These are phyloP conservation scores for Akanthomyces uredinophilus DNA, from an alignment of 2,329 filamentous ascomycete species.

Conservation along the genomic window DNA sequence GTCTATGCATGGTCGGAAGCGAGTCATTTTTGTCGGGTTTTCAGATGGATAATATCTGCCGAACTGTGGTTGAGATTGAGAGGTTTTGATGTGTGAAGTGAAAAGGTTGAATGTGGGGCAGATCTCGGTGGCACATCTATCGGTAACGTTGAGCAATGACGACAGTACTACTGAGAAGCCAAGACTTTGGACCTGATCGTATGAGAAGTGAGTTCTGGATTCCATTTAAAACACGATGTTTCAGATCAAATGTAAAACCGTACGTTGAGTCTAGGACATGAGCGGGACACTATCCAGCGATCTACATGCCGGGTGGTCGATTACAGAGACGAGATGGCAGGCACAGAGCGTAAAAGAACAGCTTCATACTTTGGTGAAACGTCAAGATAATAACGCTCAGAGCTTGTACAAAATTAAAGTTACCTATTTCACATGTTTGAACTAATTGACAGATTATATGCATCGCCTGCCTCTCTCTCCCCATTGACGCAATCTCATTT, in stretches of 20 bases:
- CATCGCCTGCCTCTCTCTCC: not conserved
- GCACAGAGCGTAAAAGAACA: no score
- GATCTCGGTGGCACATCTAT: not conserved
- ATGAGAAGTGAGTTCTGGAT: not conserved
- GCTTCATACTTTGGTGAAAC: not conserved
- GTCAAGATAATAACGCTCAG: not conserved
- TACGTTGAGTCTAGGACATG: no score
- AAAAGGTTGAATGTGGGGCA: constrained; percentile 9
- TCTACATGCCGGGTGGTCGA: not conserved
- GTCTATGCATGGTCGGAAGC: constrained; percentile 94
- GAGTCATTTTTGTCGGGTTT: constrained; percentile 60
- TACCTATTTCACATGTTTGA: not conserved
- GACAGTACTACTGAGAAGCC: not conserved
- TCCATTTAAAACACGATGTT: not conserved
- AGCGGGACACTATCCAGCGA: no score
- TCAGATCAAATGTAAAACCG: no score
- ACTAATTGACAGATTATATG: constrained; percentile 3
- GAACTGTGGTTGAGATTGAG: not conserved
- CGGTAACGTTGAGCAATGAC: constrained; percentile 1
- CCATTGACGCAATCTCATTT: not conserved
- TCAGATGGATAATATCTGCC: not conserved
- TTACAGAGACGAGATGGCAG: not conserved
- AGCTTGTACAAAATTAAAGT: constrained; percentile 2
- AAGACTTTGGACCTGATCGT: not conserved
- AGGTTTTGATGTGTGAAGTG: not conserved